Base-by-base conservation (phyloP, 2,329 filamentous ascomycete genomes). In the Ascochyta lentis region DNA sequence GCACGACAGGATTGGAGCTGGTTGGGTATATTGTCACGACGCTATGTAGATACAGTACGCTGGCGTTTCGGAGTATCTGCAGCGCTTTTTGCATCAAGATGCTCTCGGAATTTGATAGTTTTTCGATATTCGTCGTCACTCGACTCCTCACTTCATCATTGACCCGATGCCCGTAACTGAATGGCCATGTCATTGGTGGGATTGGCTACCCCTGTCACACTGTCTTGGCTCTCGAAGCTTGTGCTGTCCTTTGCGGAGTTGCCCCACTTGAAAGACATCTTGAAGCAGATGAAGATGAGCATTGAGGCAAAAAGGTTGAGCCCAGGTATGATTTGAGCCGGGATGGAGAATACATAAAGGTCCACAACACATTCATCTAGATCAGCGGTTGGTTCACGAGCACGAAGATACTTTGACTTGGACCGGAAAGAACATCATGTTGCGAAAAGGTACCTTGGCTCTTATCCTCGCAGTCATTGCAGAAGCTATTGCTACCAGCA, bases 1-100 rank as follows among this genome's bases (percentile, higher is more conserved):
- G 40, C 22, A 42, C 8, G 7, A 13, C 9, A 29, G 24, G 24
- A 16, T 4, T n/a, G 24, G 26, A 19, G 6, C 40, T 26, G 9
- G 1, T n/a, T 24, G 41, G 40, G 9, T 26, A 40, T 13, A 27
- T 40, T 27, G 6, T 40, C 26, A 45, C n/a, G 49, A 46, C n/a
- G 27, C 19, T 39, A 40, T n/a, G 29, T 31, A 37, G 22, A 42
- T 46, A 33, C 19, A 27, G 38, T 27, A 39, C 24, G 19, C 34
- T 41, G 42, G 49, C 42, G 49, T 52, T 43, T 27, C 13, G 48
- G 48, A 43, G 40, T 50, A 26, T 3, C 23, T 44, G 39, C 26
- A 50, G 40, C 39, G 48, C 22, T 16, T 50, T 24, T 44, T 38
- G 40, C 48, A 44, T 50, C 16, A 44, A 38, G 48, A 50, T 50